Base-by-base conservation (phyloP, 257 asterid genomes). In the Paraleonurus japonicus region DNA sequence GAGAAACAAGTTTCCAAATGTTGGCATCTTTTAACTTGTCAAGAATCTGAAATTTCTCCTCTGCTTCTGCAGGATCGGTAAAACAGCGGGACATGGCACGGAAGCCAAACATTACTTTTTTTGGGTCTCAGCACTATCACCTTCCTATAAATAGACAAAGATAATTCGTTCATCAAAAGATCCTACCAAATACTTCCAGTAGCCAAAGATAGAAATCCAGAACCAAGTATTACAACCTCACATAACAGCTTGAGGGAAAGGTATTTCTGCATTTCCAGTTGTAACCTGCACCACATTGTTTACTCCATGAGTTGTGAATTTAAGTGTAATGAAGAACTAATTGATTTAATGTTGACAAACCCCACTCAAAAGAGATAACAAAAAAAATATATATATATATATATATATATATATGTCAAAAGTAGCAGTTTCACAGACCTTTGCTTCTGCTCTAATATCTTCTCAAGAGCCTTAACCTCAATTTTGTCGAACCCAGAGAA, bases 391-490 rank as follows among this genome's bases (percentile, higher is more conserved):
- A n/a, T n/a, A n/a, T n/a, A n/a, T n/a, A n/a, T n/a, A n/a, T n/a
- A n/a, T n/a, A n/a, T n/a, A n/a, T n/a, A n/a, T n/a, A n/a, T n/a
- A n/a, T 48, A 70, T 45, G 12, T 50, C n/a, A 74, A 79, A 45
- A 20, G 33, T 69, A 73, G 54, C 71, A 76, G 48, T 55, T 58
- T n/a, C 74, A 75, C 81, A 63, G 73, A 95, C 99, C 99, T 92
- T 79, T 89, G 95, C 78, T 95, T 92, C 85, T 89, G 99, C 85
- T 92, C 98, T 61, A 95, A 74, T 74, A 95, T 90, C 88, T 92
- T 95, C 84, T 95, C 99, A 62, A 95, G 90, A 68, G 97, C 98
- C 88, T 90, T 90, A 63, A 87, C 85, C 83, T 95, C 99, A 39
- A 92, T 83, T 79, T 95, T 95, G 86, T 89, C 99, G 72, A 90